Conservation (phyloP, 495 filamentous ascomycete genomes). For the Paragyromitra xinjiangensis region DNA sequence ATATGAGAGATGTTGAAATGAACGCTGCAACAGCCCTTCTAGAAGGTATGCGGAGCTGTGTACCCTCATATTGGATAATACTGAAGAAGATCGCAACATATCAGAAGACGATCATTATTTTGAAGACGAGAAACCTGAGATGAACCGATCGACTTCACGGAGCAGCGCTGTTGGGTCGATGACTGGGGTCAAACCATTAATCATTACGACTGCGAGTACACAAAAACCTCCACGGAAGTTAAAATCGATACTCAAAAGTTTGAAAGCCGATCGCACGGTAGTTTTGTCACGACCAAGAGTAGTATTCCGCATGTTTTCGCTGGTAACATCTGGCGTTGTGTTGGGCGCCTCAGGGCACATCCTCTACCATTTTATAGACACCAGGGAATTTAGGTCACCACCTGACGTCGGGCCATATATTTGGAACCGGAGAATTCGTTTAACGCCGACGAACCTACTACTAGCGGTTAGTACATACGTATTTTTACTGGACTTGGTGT, state of each 20-base stretch:
- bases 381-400: neutral
- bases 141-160: conserved; percentile 3
- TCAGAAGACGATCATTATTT: conserved; percentile 42
- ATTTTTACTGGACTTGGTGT: conserved; percentile 40
- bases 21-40: conserved; percentile 33
- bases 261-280: conserved; percentile 44
- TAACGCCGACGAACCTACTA: conserved; percentile 37
- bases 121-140: conserved; percentile 28
- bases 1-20: conserved; percentile 50
- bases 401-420: neutral
- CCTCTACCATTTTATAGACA: conserved; percentile 48
- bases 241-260: conserved; percentile 48
- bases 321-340: conserved; percentile 42
- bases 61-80: neutral
- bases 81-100: conserved; percentile 1
- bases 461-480: conserved; percentile 38
- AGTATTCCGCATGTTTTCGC: conserved; percentile 43
- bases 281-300: conserved; percentile 43
- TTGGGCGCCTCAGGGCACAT: conserved; percentile 40
- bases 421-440: neutral
- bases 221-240: conserved; percentile 24
- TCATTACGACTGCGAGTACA: neutral
- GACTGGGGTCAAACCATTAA: conserved; percentile 37
- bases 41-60: conserved; percentile 29
- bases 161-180: conserved; percentile 8